Evolutionary conservation across 805 yeast species (phyloP), one percentile per base, ranked within the genome.

Genomic region (Starmerella ratchasimensis): DNA sequence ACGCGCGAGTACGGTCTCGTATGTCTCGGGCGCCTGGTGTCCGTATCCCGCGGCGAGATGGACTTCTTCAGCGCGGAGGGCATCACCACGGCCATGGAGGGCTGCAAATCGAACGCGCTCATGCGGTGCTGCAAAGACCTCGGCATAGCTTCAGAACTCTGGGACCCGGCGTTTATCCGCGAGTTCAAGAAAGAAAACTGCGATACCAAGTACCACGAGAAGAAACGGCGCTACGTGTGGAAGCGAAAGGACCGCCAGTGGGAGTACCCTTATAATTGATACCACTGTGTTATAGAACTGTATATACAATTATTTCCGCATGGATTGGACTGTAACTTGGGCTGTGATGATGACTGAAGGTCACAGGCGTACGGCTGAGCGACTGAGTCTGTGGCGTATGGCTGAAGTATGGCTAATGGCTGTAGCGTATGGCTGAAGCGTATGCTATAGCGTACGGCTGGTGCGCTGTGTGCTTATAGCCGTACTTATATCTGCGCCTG

Each of bases 111-210:
- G 54, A 90, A 90, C 55, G 96, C 97, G 0, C 63, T 90, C 56
- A 88, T 90, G 97, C 71, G 98, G 56, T 86, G 97, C 53, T 90
- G 98, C 60, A 90, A 90, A 57, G 98, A 90, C 60, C 67, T 90
- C 51, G 97, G 97, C 4, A 79, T 90, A 47, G 98, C 96, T 1
- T 80, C 93, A 40, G 98, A 90, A 55, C 67, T 90, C 35, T 90
- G 98, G 98, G 98, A 90, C 56, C 98, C 98, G 2, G 64, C 74
- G 29, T 90, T 88, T 51, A 84, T 90, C 45, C 69, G 80, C 48
- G 51, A 55, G 32, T 80, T 76, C 60, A 80, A 80, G 55, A 64
- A 62, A 43, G 58, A 67, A 39, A 53, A 69, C 47, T 83, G 96
- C 58, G 86, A 78, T 40, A 84, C 82, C 48, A 72, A 76, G 43